A percentile compares a stretch with the other conserved stretches of the same genome.
Evolutionary conservation across 1,284 basidiomycete species (phyloP).

Genomic region (Puccinia hordei): DNA sequence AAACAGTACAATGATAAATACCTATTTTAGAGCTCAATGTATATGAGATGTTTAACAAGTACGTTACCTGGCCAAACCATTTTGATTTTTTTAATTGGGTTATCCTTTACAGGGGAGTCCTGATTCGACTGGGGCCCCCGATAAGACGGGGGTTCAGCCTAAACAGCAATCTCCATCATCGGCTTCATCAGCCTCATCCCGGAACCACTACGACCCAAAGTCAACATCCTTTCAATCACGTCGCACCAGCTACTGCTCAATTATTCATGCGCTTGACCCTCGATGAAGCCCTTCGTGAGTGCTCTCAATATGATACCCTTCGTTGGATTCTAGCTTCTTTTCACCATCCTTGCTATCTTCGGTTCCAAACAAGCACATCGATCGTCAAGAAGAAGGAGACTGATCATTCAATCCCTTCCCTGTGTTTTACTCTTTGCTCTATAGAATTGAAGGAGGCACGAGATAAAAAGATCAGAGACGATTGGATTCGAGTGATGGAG

Average conservation of each 20-base stretch:
- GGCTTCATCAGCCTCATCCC: no score
- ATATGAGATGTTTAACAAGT: no score
- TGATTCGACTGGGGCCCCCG: no score
- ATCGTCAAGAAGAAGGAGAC: not conserved
- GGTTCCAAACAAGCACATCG: not conserved
- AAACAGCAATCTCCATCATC: no score
- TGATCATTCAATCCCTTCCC: not conserved
- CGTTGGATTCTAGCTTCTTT: no score
- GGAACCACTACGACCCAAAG: not conserved
- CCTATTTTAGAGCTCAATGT: no score
- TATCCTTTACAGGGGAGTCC: no score
- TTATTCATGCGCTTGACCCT: conserved; percentile 40
- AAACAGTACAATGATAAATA: no score
- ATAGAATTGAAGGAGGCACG: conserved; percentile 44
- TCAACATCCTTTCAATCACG: not conserved
- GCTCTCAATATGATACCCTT: not conserved
- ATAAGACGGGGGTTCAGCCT: no score
- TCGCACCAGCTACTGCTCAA: not conserved
- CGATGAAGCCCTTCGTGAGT: conserved; percentile 45
- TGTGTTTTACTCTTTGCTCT: not conserved
- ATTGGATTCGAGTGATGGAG: conserved; percentile 51
- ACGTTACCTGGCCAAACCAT: no score
- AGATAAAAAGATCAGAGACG: conserved; percentile 41
- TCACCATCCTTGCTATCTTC: not conserved
- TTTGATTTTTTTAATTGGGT: no score